These are phyloP conservation scores for Closterium sp. DNA, from an alignment of 139 green algal species.

Conservation along the genomic window DNA sequence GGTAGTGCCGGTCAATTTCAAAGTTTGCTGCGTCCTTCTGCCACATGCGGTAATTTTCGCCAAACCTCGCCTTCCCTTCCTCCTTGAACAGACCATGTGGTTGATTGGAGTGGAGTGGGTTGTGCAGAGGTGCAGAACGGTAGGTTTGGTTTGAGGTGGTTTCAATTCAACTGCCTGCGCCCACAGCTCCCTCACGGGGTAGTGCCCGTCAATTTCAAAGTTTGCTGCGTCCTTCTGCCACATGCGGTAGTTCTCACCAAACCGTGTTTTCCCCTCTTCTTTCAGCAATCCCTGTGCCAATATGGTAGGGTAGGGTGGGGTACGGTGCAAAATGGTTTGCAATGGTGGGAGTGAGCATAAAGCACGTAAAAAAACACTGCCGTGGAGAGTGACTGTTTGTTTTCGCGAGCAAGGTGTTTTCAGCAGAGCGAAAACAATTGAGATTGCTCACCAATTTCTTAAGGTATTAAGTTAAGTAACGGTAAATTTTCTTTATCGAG, in stretches of 20 bases:
- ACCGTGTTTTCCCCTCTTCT: slow-evolving; percentile 71
- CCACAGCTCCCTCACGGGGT: slow-evolving; percentile 55
- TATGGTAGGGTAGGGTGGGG: not conserved
- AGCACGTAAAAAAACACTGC: no score
- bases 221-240: slow-evolving; percentile 77
- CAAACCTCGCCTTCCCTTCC: slow-evolving; percentile 72
- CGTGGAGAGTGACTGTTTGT: no score
- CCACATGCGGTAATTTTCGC: slow-evolving; percentile 74
- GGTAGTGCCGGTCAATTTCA: slow-evolving; percentile 77
- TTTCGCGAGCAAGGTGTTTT: no score
- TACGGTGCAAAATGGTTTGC: no score
- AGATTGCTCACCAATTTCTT: no score
- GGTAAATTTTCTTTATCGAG: not conserved
- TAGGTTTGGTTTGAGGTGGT: not conserved
- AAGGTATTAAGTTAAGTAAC: no score
- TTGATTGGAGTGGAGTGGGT: no score
- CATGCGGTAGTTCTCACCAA: slow-evolving; percentile 64
- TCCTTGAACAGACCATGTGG: slow-evolving; percentile 84
- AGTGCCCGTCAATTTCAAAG: slow-evolving; percentile 86
- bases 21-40: slow-evolving; percentile 76
- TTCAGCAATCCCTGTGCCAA: slow-evolving; percentile 85
- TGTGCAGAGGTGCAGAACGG: no score
- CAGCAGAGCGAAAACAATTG: no score
- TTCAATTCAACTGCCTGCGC: slow-evolving; percentile 62
- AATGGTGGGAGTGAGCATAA: no score